Percentiles rank a stretch among this genome's conserved stretches.
Evolutionary conservation across 1,284 basidiomycete genomes (phyloP).

Genomic region (Cryptococcus sp.): DNA sequence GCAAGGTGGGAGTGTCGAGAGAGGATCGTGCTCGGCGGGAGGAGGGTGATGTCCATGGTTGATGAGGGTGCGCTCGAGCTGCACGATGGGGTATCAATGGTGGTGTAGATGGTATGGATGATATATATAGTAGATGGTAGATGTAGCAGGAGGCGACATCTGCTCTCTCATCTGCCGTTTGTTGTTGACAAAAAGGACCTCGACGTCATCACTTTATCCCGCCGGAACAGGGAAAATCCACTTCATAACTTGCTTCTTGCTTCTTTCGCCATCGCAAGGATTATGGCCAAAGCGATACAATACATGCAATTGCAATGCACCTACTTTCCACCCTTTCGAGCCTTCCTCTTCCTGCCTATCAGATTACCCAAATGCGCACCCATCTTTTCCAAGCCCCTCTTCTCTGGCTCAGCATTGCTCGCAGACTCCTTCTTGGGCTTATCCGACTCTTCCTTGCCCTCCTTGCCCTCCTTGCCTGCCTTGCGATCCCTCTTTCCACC

Average conservation of each 20-base stretch:
- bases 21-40: slow-evolving; percentile 25
- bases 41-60: slow-evolving; percentile 25
- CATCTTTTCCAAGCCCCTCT: slow-evolving; percentile 41
- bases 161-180: no score
- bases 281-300: neutral
- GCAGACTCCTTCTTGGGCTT: slow-evolving; percentile 1
- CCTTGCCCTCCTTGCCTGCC: slow-evolving; percentile 4
- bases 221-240: no score
- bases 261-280: no score
- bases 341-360: slow-evolving; percentile 47
- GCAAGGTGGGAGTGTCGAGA: slow-evolving; percentile 22
- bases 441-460: neutral
- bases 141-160: no score
- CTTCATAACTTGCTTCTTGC: no score
- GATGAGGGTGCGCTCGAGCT: no score
- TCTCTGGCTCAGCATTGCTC: slow-evolving; percentile 15
- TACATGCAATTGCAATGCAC: neutral
- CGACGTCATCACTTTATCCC: no score
- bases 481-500: slow-evolving; percentile 1
- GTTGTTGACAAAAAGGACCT: no score
- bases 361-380: slow-evolving; percentile 42
- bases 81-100: no score
- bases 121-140: no score
- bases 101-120: no score
- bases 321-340: slow-evolving; percentile 35